Evolutionary conservation across 2,329 filamentous ascomycete species (phyloP), one percentile per base, ranked within the genome.

Genomic region (Cercospora zeae-maydis): DNA sequence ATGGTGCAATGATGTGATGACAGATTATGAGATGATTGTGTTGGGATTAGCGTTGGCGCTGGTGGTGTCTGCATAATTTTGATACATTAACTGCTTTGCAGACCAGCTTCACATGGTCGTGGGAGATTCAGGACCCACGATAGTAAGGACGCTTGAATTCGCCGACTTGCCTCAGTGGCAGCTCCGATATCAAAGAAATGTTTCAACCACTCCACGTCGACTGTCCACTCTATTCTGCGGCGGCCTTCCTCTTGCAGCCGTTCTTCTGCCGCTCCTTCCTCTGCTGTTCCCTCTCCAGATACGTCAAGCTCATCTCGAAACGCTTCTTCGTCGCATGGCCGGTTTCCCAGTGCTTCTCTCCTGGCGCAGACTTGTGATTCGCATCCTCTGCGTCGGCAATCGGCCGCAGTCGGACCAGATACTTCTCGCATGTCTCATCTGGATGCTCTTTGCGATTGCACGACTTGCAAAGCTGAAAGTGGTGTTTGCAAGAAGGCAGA

Each of bases 31-130:
- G 36, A 62, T 49, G 34, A 19, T 61, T 61, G 42, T 55, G 54
- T 37, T 61, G 53, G 58, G 33, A 52, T 69, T 70, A 69, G 69
- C 70, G 67, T 58, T 36, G 70, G 68, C 65, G 70, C 62, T 68
- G 67, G 67, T 37, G 61, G 64, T 27, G 24, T 53, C n/a, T 59
- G 30, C 16, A 37, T 31, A 51, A 36, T 24, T 61, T 37, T 33
- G 14, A 59, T 30, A 19, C 9, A 27, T 59, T 31, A 21, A 59
- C 30, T 34, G 10, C 33, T 21, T 21, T 59, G 39, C 39, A 19
- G 39, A 42, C 16, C 37, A 42, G 36, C 14, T 39, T 8, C 7
- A 19, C 37, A 42, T 42, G 36, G 19, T 42, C n/a, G 6, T 16
- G 2, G 37, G 42, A 21, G 42, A 27, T 4, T 6, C 42, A 47